Base-by-base conservation (phyloP, 805 yeast species). In the Sugiyamaella mastotermitis region DNA sequence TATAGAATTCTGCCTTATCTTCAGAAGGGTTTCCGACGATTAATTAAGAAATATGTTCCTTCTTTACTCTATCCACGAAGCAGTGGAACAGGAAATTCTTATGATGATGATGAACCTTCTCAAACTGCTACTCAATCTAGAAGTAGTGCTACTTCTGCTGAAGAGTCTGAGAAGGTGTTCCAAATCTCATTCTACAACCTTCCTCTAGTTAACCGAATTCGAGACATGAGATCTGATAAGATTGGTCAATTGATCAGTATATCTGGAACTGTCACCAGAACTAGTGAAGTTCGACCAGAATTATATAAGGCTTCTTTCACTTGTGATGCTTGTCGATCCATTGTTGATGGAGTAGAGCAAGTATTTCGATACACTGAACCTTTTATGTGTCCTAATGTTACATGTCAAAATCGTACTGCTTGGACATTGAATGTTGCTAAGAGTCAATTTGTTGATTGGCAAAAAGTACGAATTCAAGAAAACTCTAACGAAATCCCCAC, bases 401-500 rank as follows among this genome's bases (percentile, higher is more conserved):
- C 81, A 9, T 90, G 98, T 66, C 83, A 77, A 41, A 90, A 90
- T 62, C 86, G 86, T 55, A 72, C 83, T 1, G 69, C 76, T 39
- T 90, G 96, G 94, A 77, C 94, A 1, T 65, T 92, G 41, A 80
- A 83, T 52, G 79, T 90, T 21, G 62, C 83, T 24, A 85, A 86
- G 60, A 84, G 95, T 0, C 83, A 80, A 45, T 90, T 92, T 54
- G 69, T 86, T 46, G 97, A 90, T 67, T 90, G 98, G 98, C 98
- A 90, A 61, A 83, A 83, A 48, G 90, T 87, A 18, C 76, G 97
- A 52, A 83, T 90, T 48, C 98, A 90, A 59, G 98, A 90, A 56
- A 92, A 90, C 55, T 80, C 97, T n/a, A 83, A 71, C 51, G 97
- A 90, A 61, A 90, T 90, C 41, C 98, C 98, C 19, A 86, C 96